phyloP scores from a whole-genome alignment of 495 filamentous ascomycete species.

The Annulohypoxylon nitens region DNA sequence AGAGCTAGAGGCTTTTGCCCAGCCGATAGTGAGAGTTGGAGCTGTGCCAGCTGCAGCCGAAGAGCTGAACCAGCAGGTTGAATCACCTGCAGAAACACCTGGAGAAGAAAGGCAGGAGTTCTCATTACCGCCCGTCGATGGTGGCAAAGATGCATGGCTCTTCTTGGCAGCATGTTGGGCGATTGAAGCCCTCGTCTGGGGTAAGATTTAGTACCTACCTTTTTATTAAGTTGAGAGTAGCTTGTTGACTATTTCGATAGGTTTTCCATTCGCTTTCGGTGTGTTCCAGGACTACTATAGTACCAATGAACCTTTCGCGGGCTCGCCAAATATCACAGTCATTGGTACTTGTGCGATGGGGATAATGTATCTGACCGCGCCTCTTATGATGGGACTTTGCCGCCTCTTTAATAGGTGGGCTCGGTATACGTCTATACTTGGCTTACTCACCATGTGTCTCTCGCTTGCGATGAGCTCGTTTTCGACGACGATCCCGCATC shows the following conservation, averaged over 20 bases:
- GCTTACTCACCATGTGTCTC: slow-evolving; percentile 49
- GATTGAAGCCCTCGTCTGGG: slow-evolving; percentile 71
- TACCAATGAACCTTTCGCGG: slow-evolving; percentile 61
- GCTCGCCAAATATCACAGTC: slow-evolving; percentile 46
- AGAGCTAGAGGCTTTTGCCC: slow-evolving; percentile 32
- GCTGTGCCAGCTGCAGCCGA: slow-evolving; percentile 3
- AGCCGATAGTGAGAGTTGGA: slow-evolving; percentile 13
- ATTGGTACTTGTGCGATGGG: slow-evolving; percentile 54
- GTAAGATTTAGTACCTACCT: slow-evolving; percentile 47
- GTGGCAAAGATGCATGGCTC: slow-evolving; percentile 70
- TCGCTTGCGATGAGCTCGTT: slow-evolving; percentile 57
- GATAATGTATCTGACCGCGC: slow-evolving; percentile 63
- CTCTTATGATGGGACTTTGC: slow-evolving; percentile 53
- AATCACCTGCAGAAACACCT: background rate
- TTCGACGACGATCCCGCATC: slow-evolving; percentile 49
- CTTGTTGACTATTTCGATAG: slow-evolving; percentile 48
- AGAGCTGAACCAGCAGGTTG: background rate
- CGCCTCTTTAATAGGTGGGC: slow-evolving; percentile 49
- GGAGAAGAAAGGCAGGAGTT: slow-evolving; percentile 46
- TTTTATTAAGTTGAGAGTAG: background rate
- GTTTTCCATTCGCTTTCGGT: slow-evolving; percentile 71
- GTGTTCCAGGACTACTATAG: slow-evolving; percentile 71
- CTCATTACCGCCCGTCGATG: slow-evolving; percentile 66
- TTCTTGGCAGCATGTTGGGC: slow-evolving; percentile 68
- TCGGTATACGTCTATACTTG: slow-evolving; percentile 51